Percentiles rank a stretch among this genome's conserved stretches.
phyloP scores from a whole-genome alignment of 768 basidiomycete genomes.

The Cyclocybe cylindracea region DNA sequence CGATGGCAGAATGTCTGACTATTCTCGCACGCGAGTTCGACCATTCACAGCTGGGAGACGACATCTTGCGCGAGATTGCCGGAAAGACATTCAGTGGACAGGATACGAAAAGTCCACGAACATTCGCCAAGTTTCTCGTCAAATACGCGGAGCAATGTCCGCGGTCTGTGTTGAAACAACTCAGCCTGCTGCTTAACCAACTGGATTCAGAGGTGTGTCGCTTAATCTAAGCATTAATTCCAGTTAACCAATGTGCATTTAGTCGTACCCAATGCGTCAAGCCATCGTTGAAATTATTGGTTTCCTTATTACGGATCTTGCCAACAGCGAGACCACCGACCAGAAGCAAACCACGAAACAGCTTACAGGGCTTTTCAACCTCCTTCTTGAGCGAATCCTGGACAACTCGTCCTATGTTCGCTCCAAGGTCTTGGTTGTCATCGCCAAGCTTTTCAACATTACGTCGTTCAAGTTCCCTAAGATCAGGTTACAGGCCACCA shows the following conservation, averaged over 20 bases:
- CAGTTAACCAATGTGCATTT: slow-evolving; percentile 1
- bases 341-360: slow-evolving; percentile 62
- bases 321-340: slow-evolving; percentile 51
- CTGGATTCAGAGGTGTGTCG: slow-evolving; percentile 84
- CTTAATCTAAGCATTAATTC: not conserved
- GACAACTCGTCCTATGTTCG: slow-evolving; percentile 92
- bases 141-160: slow-evolving; percentile 80
- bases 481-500: slow-evolving; percentile 75
- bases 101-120: slow-evolving; percentile 85
- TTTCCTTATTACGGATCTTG: slow-evolving; percentile 79
- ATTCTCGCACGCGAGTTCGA: slow-evolving; percentile 85
- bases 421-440: slow-evolving; percentile 77
- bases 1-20: slow-evolving; percentile 88
- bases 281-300: slow-evolving; percentile 92
- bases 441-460: slow-evolving; percentile 74
- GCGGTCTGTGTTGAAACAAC: slow-evolving; percentile 83
- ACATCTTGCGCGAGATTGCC: slow-evolving; percentile 87
- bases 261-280: slow-evolving; percentile 97
- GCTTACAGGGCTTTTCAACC: slow-evolving; percentile 77
- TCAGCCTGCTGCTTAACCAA: slow-evolving; percentile 80
- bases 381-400: slow-evolving; percentile 84
- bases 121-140: slow-evolving; percentile 83
- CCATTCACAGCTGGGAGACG: slow-evolving; percentile 86
- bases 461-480: slow-evolving; percentile 79
- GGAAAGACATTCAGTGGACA: slow-evolving; percentile 74